Evolutionary conservation across 2,329 filamentous ascomycete species (phyloP).

Genomic region (Exophiala oligosperma): DNA sequence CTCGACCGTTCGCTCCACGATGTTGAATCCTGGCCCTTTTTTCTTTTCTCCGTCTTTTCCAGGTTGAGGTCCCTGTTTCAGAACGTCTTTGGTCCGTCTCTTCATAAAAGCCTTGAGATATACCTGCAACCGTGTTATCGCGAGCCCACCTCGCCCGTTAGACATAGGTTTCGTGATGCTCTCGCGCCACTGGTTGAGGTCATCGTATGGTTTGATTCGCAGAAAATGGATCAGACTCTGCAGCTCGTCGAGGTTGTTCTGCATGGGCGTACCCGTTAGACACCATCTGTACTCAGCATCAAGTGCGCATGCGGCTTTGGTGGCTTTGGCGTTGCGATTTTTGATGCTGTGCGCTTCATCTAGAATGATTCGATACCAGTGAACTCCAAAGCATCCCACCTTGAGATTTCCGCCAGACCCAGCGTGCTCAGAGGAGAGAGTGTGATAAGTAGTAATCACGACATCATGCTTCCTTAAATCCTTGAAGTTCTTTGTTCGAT

Average conservation of each 20-base stretch:
- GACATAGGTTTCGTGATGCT: conserved; percentile 89
- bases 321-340: conserved; percentile 93
- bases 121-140: conserved; percentile 81
- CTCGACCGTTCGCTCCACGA: conserved; percentile 86
- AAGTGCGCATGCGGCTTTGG: conserved; percentile 85
- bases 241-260: conserved; percentile 95
- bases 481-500: conserved; percentile 73
- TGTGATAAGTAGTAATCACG: conserved; percentile 96
- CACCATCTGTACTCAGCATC: conserved; percentile 92
- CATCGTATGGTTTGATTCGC: conserved; percentile 85
- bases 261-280: conserved; percentile 92
- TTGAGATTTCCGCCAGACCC: conserved; percentile 63
- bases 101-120: conserved; percentile 96
- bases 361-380: conserved; percentile 94
- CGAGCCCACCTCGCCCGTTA: conserved; percentile 82
- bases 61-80: conserved; percentile 79
- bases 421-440: conserved; percentile 85
- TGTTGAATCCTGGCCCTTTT: conserved; percentile 72
- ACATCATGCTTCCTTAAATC: conserved; percentile 86
- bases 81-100: conserved; percentile 93
- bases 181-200: conserved; percentile 83
- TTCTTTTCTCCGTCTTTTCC: conserved; percentile 50
- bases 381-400: conserved; percentile 82
- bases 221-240: conserved; percentile 93
- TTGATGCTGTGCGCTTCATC: conserved; percentile 99